Conservation (phyloP, 169 alveolate species). For the Plasmodium knowlesi region DNA sequence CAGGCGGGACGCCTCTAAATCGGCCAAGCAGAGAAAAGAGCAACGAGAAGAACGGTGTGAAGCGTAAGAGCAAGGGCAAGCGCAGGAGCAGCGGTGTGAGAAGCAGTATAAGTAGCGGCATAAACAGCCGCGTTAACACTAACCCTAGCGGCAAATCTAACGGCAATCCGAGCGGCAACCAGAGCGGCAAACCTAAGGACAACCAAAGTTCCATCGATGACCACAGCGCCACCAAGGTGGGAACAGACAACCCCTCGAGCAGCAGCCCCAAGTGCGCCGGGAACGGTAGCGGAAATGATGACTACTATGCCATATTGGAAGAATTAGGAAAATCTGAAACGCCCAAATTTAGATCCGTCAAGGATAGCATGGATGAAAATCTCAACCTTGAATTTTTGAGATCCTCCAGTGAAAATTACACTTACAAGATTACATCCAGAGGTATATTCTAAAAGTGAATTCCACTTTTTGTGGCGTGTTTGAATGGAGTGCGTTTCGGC, state of each 20-base stretch:
- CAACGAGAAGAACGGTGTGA: background rate
- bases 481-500: background rate
- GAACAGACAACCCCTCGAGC: background rate
- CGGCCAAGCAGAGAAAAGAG: constrained; percentile 15
- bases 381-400: constrained; percentile 60
- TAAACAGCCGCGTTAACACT: background rate
- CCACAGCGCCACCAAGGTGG: background rate
- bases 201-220: no score
- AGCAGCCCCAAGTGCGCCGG: background rate
- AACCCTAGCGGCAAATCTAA: no score
- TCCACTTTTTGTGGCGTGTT: background rate
- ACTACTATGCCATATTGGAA: constrained; percentile 45
- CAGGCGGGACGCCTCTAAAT: constrained; percentile 11
- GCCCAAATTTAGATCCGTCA: constrained; percentile 42
- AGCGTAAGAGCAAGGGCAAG: background rate
- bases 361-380: constrained; percentile 73
- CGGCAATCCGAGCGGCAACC: no score
- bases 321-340: constrained; percentile 48
- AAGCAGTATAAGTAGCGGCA: background rate
- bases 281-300: background rate
- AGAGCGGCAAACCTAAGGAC: no score
- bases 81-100: background rate
- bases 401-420: constrained; percentile 55
- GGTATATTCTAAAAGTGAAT: background rate
- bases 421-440: constrained; percentile 68